Evolutionary conservation across 2,329 filamentous ascomycete species (phyloP).

Genomic region (Xylaria sp.): DNA sequence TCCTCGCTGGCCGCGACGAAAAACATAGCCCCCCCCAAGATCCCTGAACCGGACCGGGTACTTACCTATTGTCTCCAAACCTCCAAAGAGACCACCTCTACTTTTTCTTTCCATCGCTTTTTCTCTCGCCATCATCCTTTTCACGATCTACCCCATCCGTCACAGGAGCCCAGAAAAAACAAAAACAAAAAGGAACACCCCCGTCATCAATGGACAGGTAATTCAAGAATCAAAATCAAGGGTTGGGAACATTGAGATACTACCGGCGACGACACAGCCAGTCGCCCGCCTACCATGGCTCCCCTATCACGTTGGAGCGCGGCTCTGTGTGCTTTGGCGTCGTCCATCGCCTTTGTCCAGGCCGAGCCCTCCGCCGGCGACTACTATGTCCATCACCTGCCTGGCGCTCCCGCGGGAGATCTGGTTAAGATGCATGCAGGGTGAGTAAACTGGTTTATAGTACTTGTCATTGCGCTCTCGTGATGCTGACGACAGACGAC

Average conservation of each 20-base stretch:
- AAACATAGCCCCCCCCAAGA: conserved; percentile 21
- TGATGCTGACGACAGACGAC: conserved; percentile 25
- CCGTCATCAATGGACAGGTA: conserved; percentile 32
- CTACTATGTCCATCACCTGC: conserved; percentile 88
- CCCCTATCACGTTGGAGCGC: conserved; percentile 46
- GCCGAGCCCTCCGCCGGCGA: conserved; percentile 74
- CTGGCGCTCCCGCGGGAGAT: conserved; percentile 82
- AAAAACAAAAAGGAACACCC: background rate
- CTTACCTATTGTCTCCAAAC: conserved; percentile 19
- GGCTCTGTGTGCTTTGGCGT: conserved; percentile 57
- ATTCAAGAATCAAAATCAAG: conserved; percentile 3
- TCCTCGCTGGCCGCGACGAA: conserved; percentile 21
- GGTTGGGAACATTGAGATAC: conserved; percentile 19
- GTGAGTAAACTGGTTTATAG: conserved; percentile 65
- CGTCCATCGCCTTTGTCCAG: conserved; percentile 52
- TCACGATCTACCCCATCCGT: background rate
- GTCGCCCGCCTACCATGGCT: conserved; percentile 42
- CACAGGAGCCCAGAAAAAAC: background rate
- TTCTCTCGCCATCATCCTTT: conserved; percentile 8
- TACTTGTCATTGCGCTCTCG: background rate
- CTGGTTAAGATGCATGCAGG: conserved; percentile 98
- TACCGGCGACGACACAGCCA: conserved; percentile 17
- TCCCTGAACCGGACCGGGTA: conserved; percentile 27
- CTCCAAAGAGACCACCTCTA: conserved; percentile 36
- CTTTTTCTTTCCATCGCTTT: conserved; percentile 1